Conservation (phyloP, 192 early-diverging fungal species). For the Podila minutissima region DNA sequence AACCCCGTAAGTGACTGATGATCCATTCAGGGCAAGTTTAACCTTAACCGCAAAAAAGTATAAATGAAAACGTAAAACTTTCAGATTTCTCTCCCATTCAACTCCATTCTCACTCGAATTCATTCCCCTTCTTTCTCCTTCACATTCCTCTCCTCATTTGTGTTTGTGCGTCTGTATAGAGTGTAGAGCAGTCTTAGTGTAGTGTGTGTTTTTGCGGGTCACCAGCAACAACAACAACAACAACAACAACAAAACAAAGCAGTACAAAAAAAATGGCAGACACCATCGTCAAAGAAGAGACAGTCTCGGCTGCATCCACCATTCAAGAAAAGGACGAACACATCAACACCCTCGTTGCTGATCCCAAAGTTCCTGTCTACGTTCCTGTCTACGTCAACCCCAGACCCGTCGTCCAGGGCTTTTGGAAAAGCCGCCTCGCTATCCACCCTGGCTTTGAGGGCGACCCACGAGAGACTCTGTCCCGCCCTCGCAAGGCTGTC, state of each 20-base stretch:
- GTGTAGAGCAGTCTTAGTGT: no score
- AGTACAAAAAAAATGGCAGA: neutral
- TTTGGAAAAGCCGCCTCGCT: slow-evolving; percentile 22
- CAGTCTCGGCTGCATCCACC: neutral
- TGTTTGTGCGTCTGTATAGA: no score
- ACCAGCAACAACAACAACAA: no score
- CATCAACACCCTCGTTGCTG: neutral
- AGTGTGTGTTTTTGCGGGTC: no score
- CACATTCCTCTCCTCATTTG: neutral
- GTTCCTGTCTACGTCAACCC: neutral
- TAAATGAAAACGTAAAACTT: neutral
- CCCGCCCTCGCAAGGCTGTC: slow-evolving; percentile 22
- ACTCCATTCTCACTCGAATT: neutral
- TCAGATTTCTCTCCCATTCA: neutral
- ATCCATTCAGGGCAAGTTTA: no score
- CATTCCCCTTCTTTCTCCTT: neutral
- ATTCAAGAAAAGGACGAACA: neutral
- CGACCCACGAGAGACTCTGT: slow-evolving; percentile 28
- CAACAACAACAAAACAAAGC: neutral
- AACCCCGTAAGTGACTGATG: slow-evolving; percentile 1
- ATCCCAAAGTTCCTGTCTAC: neutral
- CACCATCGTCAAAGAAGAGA: neutral
- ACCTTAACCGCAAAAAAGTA: no score
- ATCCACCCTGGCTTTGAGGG: slow-evolving; percentile 26
- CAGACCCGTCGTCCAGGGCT: slow-evolving; percentile 7